Evolutionary conservation across 1,284 basidiomycete genomes (phyloP), one percentile per base, ranked within the genome.

Genomic region (Grifola frondosa): DNA sequence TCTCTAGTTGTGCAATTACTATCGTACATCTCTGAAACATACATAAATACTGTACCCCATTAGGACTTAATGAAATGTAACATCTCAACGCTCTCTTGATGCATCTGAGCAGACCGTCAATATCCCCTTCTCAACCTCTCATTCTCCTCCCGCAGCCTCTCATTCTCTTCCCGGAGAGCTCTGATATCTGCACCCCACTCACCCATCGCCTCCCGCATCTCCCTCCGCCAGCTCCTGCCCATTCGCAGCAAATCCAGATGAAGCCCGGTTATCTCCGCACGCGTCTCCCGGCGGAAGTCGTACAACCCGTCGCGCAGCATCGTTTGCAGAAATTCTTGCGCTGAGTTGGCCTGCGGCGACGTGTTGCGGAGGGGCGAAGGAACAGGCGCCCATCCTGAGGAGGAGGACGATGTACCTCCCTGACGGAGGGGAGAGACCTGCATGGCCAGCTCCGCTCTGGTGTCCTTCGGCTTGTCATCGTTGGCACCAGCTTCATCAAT

Each of bases 231-330:
- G 17, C 74, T 73, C 25, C 80, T 66, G 2, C 83, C 82, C 78
- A 87, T 81, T 42, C 75, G 68, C 22, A 88, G 67, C 42, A 88
- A 56, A 57, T 88, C 85, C 49, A 88, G 56, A 61, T 88, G 86
- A 46, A 88, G 61, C 5, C 82, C 81, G 56, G 75, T 72, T 73
- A 88, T 77, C 67, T 86, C 81, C 21, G 74, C 68, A 54, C 75
- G 74, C 22, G 77, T 78, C 61, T 88, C 83, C 50, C 73, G 70
- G 55, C 81, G 80, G 56, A 78, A 84, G 53, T 88, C 85, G 50
- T 73, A 77, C 77, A 88, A 78, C 42, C 79, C 81, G 46, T 87
- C 84, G 33, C 74, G 71, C 44, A 88, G 73, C 41, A 87, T 75
- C 23, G 69, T 71, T 38, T 78, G 75, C 47, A 88, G 60, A 26